These are phyloP conservation scores for Fusarium verticillioides DNA, from an alignment of 2,329 filamentous ascomycete species.

Conservation along the genomic window DNA sequence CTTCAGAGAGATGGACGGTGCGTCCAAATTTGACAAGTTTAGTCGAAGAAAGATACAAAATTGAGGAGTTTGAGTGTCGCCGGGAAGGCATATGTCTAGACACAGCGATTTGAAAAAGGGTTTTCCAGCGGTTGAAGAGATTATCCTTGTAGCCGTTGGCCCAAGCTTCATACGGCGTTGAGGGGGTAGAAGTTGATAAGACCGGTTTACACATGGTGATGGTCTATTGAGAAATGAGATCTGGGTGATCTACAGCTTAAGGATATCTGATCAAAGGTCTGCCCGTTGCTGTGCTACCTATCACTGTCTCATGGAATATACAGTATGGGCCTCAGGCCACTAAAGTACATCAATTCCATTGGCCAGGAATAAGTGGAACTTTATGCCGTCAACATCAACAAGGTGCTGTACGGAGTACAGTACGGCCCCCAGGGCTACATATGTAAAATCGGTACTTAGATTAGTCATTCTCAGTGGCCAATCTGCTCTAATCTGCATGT, in stretches of 20 bases:
- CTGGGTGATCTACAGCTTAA: background rate
- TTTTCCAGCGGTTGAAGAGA: background rate
- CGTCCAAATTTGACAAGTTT: background rate
- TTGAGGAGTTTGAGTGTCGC: background rate
- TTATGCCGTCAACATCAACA: background rate
- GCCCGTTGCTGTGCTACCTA: background rate
- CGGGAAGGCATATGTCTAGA: background rate
- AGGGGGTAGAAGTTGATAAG: background rate
- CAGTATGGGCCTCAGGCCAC: background rate
- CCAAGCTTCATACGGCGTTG: background rate
- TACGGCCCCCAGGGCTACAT: no score
- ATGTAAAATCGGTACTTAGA: no score
- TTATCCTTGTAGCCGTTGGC: background rate
- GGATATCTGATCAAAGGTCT: background rate
- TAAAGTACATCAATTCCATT: fast-evolving
- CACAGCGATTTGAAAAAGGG: background rate
- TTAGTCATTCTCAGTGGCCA: no score
- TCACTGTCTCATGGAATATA: background rate
- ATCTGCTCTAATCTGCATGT: no score
- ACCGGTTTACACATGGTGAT: background rate
- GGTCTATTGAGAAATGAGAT: background rate
- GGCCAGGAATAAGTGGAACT: background rate
- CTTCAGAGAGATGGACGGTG: background rate
- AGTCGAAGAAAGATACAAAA: background rate
- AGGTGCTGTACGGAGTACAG: background rate